A percentile compares a stretch with the other conserved stretches of the same genome.
These are phyloP conservation scores for Monosporascus sp. DNA, from an alignment of 2,329 filamentous ascomycete species.

Conservation along the genomic window DNA sequence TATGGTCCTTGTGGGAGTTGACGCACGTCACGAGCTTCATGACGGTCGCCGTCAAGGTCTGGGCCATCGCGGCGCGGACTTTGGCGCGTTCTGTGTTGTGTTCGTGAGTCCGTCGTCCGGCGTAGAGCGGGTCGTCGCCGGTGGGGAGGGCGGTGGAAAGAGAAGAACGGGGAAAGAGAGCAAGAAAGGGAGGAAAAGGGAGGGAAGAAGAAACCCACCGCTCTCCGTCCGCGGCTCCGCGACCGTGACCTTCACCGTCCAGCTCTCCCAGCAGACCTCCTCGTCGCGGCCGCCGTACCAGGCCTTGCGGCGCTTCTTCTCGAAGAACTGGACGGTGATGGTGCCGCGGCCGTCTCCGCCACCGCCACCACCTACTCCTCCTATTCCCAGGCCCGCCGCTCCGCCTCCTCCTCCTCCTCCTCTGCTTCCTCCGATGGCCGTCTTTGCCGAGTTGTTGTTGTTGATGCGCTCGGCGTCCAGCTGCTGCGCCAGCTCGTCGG, in stretches of 20 bases:
- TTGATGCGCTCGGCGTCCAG: constrained; percentile 56
- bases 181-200: constrained; percentile 4
- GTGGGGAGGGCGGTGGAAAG: not conserved
- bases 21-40: constrained; percentile 86
- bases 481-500: constrained; percentile 72
- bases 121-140: not conserved
- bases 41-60: constrained; percentile 78
- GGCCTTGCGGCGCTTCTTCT: constrained; percentile 79
- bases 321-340: constrained; percentile 87
- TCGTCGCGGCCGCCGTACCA: constrained; percentile 68
- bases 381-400: not conserved
- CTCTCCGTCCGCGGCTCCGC: constrained; percentile 84
- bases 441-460: not conserved
- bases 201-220: constrained; percentile 49
- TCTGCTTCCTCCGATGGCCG: no score
- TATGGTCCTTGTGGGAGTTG: constrained; percentile 89
- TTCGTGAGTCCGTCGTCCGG: not conserved
- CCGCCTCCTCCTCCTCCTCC: not conserved
- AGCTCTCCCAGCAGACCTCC: constrained; percentile 94
- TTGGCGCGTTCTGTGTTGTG: constrained; percentile 68
- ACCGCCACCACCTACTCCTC: not conserved
- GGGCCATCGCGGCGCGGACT: constrained; percentile 85
- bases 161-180: not conserved
- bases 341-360: constrained; percentile 63
- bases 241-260: constrained; percentile 91